Percentiles rank a stretch among this genome's conserved stretches.
phyloP scores from a whole-genome alignment of 2,329 filamentous ascomycete species.

The Pseudogymnoascus sp. region DNA sequence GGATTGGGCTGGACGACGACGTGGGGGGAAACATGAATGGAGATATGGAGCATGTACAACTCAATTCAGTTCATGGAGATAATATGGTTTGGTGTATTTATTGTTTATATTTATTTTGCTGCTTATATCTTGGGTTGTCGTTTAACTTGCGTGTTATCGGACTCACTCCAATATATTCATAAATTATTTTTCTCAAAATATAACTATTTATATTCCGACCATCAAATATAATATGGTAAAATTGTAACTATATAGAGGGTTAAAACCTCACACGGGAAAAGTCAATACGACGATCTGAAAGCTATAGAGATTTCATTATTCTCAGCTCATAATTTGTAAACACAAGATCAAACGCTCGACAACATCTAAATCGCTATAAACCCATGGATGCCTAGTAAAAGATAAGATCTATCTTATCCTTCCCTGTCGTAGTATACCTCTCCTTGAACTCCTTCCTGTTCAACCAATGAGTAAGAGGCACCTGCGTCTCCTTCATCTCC shows the following conservation, averaged over 20 bases:
- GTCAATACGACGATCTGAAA: not conserved
- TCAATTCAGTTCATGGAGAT: not conserved
- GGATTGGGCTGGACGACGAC: not conserved
- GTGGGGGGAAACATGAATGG: not conserved
- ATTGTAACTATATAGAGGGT: not conserved
- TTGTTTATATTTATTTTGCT: not conserved
- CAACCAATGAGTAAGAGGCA: constrained; percentile 70
- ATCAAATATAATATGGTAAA: not conserved
- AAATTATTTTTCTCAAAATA: no score
- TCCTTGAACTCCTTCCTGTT: constrained; percentile 63
- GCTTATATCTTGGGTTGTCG: not conserved
- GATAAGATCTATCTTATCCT: constrained; percentile 40
- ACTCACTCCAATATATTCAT: no score
- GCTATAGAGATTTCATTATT: not conserved
- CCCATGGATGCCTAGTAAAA: constrained; percentile 34
- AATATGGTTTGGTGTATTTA: not conserved
- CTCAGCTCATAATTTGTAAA: not conserved
- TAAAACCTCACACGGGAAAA: not conserved
- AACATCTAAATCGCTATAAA: not conserved
- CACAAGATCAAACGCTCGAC: not conserved
- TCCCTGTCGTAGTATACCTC: constrained; percentile 52
- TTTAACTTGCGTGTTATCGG: not conserved
- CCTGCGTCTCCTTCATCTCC: constrained; percentile 89
- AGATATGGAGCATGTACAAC: not conserved
- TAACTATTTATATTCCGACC: not conserved